Evolutionary conservation across 768 basidiomycete species (phyloP), one percentile per base, ranked within the genome.

Genomic region (Tubosaeta sp.): DNA sequence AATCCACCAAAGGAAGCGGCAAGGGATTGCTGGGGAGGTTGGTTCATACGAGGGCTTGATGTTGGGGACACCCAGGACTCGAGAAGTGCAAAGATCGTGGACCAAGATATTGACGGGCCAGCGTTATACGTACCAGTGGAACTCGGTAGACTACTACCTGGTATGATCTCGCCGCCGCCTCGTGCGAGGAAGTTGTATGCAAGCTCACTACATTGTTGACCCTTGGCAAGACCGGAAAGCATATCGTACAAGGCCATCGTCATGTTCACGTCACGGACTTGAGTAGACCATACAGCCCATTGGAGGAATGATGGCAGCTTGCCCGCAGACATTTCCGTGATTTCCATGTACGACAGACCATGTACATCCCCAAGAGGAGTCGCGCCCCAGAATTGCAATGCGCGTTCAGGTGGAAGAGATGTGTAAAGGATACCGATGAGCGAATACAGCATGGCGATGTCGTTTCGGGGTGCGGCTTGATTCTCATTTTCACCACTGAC

Each of bases 271-370:
- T 91, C 88, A 53, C 85, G 80, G 5, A 80, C 75, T 51, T 91
- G 84, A 1, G 89, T 88, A 1, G 87, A 88, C 87, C 87, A 88
- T 9, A 90, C 82, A 0, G 90, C 90, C 93, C 92, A 95, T 52
- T 91, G 88, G 44, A 95, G 71, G 66, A 95, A 95, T 2, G 83
- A 77, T 1, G 84, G 82, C 0, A 91, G 73, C 53, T 84, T 80
- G 2, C 80, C 83, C 25, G 78, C 69, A 2, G 77, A 80, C n/a
- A 78, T 74, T 59, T 91, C 89, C 1, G 78, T 60, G 33, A 71
- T 68, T 57, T 88, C 83, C 54, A 82, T 64, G 60, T 86, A 87
- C 4, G 79, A 72, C 12, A 74, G 65, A 26, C 69, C 70, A 12
- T 70, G 69, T 0, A 68, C 49, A 6, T 79, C 78, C 35, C 63